Conservation (phyloP, 345 rosid species). For the Noccaea caerulescens region DNA sequence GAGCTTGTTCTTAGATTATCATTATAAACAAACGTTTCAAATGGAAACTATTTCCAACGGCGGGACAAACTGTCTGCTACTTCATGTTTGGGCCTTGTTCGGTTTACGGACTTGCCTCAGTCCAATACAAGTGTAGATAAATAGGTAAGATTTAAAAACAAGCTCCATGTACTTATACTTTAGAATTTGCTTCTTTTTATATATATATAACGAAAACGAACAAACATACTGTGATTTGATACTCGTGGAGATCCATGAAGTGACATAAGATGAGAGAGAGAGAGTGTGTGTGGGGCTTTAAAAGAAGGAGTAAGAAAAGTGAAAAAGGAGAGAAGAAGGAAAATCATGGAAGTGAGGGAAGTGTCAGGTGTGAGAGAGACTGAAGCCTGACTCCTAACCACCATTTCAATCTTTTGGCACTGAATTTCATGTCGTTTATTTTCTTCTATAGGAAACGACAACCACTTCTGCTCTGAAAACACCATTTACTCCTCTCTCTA, state of each 20-base stretch:
- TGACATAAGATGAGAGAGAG: slow-evolving; percentile 21
- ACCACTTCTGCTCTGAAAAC: slow-evolving; percentile 39
- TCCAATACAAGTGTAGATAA: neutral
- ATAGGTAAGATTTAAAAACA: neutral
- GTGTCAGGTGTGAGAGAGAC: slow-evolving; percentile 42
- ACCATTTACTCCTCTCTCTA: slow-evolving; percentile 29
- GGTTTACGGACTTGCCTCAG: neutral
- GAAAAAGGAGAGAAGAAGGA: slow-evolving; percentile 18
- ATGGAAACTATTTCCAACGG: no score
- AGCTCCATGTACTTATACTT: neutral
- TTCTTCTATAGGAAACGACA: slow-evolving; percentile 42
- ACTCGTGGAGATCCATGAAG: slow-evolving; percentile 21
- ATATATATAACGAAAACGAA: neutral
- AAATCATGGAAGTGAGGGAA: slow-evolving; percentile 40
- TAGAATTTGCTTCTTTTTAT: neutral
- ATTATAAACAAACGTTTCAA: no score
- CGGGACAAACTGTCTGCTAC: neutral
- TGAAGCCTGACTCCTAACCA: slow-evolving; percentile 39
- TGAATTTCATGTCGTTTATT: slow-evolving; percentile 43
- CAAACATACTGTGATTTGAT: neutral
- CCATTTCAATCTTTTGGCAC: slow-evolving; percentile 44
- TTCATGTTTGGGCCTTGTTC: slow-evolving; percentile 12
- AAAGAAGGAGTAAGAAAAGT: slow-evolving; percentile 14
- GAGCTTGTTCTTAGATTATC: no score
- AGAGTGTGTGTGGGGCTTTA: slow-evolving; percentile 16